A percentile compares a stretch with the other conserved stretches of the same genome.
Evolutionary conservation across 140 eudicot species (phyloP).

Genomic region (Ambrosia hybrid): DNA sequence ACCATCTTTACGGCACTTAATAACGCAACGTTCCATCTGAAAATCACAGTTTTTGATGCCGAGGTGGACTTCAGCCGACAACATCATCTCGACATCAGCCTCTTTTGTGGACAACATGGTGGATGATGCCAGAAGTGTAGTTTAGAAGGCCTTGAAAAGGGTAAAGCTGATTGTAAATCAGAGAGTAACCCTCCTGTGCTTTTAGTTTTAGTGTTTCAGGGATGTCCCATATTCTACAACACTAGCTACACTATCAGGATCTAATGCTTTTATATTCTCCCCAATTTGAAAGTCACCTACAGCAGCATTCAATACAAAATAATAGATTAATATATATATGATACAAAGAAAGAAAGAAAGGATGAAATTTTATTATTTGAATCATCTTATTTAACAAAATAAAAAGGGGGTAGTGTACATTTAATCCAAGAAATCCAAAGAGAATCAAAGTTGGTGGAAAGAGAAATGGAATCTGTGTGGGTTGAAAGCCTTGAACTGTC

Average conservation of each 20-base stretch:
- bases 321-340: neutral
- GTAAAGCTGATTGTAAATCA: conserved; percentile 75
- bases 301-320: neutral
- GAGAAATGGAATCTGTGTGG: too few species aligned
- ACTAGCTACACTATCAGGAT: conserved; percentile 67
- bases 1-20: too few species aligned
- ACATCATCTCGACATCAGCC: too few species aligned
- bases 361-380: conserved; percentile 13
- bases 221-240: conserved; percentile 65
- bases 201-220: conserved; percentile 21
- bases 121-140: conserved; percentile 95
- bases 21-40: too few species aligned
- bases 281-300: conserved; percentile 96
- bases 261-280: conserved; percentile 57
- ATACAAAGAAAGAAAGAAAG: neutral
- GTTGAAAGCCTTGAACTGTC: too few species aligned
- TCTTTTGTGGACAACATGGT: conserved; percentile 48
- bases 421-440: too few species aligned
- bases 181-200: conserved; percentile 57
- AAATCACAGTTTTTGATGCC: too few species aligned
- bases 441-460: too few species aligned
- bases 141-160: conserved; percentile 89
- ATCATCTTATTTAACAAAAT: neutral
- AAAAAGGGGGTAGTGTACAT: conserved; percentile 34
- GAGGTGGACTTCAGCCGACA: too few species aligned